A percentile compares a stretch with the other conserved stretches of the same genome.
phyloP scores from a whole-genome alignment of 148 eudicot species.

The Salicornia ramosissima region DNA sequence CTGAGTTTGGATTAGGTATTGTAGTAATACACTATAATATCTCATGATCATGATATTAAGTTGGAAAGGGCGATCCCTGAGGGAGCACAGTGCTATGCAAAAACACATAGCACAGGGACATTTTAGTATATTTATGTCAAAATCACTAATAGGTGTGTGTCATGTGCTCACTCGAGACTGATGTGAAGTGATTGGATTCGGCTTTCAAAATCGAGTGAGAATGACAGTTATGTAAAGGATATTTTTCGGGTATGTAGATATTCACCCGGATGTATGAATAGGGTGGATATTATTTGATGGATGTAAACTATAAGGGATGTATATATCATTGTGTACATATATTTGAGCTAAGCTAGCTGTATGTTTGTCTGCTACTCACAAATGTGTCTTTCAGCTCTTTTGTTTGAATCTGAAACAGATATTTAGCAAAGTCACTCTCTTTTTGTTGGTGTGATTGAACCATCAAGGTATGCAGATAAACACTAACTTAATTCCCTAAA shows the following conservation, averaged over 20 bases:
- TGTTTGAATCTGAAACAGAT: neutral
- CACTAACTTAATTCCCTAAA: no score
- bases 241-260: neutral
- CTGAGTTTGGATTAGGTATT: neutral
- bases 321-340: slow-evolving; percentile 17
- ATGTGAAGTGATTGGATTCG: neutral
- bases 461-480: no score
- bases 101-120: no score
- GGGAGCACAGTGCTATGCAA: no score
- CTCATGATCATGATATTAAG: neutral
- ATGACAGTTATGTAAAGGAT: slow-evolving; percentile 12
- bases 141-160: no score
- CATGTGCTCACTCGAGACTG: no score
- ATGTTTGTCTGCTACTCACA: slow-evolving; percentile 5
- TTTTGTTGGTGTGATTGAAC: no score
- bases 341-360: no score
- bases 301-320: neutral
- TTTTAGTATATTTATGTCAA: no score
- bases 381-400: neutral
- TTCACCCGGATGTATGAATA: slow-evolving; percentile 7
- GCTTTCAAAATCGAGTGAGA: slow-evolving; percentile 2
- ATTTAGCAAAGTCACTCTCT: neutral
- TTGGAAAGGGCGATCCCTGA: no score
- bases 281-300: slow-evolving; percentile 11
- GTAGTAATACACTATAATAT: neutral